Evolutionary conservation across 768 basidiomycete genomes (phyloP).

Genomic region (Russula emetica): DNA sequence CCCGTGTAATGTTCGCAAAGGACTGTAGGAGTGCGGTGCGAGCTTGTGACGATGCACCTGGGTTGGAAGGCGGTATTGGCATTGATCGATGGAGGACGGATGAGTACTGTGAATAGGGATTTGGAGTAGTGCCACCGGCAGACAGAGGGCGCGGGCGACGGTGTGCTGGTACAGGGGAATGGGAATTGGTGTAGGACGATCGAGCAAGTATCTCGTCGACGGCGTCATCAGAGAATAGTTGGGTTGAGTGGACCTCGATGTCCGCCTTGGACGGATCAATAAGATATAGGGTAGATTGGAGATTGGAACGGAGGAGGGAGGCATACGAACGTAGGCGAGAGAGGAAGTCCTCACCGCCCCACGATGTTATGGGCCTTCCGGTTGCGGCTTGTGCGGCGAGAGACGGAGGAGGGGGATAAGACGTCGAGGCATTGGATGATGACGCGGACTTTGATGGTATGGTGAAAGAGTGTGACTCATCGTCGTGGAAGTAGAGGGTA

Average conservation of each 20-base stretch:
- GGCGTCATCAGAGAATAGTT: conserved; percentile 79
- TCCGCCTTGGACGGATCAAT: conserved; percentile 92
- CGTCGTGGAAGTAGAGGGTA: conserved; percentile 93
- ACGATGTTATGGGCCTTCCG: conserved; percentile 44
- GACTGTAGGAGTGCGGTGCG: conserved; percentile 84
- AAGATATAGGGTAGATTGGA: conserved; percentile 83
- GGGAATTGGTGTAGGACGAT: conserved; percentile 69
- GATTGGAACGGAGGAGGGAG: conserved; percentile 76
- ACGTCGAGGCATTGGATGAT: conserved; percentile 37
- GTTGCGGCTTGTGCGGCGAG: conserved; percentile 42
- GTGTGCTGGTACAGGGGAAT: conserved; percentile 81
- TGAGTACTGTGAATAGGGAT: conserved; percentile 60
- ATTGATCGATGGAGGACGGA: conserved; percentile 81
- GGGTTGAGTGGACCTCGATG: conserved; percentile 84
- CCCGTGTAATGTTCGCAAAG: conserved; percentile 90
- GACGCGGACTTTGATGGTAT: conserved; percentile 44
- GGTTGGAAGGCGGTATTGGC: conserved; percentile 46
- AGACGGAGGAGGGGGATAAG: conserved; percentile 63
- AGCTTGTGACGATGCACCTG: conserved; percentile 62
- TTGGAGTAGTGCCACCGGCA: conserved; percentile 34
- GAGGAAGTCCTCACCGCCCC: conserved; percentile 87
- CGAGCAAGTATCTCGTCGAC: conserved; percentile 83
- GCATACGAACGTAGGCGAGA: conserved; percentile 71
- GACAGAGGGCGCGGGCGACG: conserved; percentile 67
- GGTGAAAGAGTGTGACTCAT: conserved; percentile 82